Base-by-base conservation (phyloP, 768 basidiomycete species). In the Rhodotorula babjevae region DNA sequence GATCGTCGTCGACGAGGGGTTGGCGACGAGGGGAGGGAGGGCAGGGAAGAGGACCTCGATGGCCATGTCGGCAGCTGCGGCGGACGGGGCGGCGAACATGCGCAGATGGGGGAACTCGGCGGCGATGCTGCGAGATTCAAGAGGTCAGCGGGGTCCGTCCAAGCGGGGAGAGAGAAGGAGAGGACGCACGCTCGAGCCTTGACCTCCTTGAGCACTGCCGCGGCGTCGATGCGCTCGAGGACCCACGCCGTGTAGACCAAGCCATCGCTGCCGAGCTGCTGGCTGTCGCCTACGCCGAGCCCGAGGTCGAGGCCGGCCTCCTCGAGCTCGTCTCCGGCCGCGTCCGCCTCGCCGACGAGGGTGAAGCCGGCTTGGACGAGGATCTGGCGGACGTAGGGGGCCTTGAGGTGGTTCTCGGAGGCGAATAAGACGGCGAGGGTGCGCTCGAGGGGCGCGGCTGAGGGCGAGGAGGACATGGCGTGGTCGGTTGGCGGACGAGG, bases 221-320 rank as follows among this genome's bases (percentile, higher is more conserved):
- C 61, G 2, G 72, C 72, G 15, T 58, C n/a, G 46, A 21, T 23
- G 25, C 56, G 40, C 36, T 66, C 59, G 10, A 73, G 23, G 14
- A 66, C 53, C 50, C 58, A 40, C 15, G 40, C 53, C 27, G 52
- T 40, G 49, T 73, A 55, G 46, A 31, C 6, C 11, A 21, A 5
- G 12, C 31, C 36, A n/a, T 21, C 57, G 7, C 53, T 23, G 7
- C 14, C 8, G 8, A 2, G 33, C 19, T 50, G 57, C 33, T 16
- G 23, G 31, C 56, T 42, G 6, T 40, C 27, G 46, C 61, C 62
- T 3, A 49, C 46, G 16, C 44, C 55, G 3, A 57, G 53, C 1
- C 65, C 65, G 27, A 63, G 27, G 33, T 72, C 65, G n/a, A 73
- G n/a, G 29, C 72, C 72, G 2, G 67, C 72, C 29, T 73, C 72